Evolutionary conservation across 2,329 filamentous ascomycete species (phyloP).

Genomic region (Lasiodiplodia sp.): DNA sequence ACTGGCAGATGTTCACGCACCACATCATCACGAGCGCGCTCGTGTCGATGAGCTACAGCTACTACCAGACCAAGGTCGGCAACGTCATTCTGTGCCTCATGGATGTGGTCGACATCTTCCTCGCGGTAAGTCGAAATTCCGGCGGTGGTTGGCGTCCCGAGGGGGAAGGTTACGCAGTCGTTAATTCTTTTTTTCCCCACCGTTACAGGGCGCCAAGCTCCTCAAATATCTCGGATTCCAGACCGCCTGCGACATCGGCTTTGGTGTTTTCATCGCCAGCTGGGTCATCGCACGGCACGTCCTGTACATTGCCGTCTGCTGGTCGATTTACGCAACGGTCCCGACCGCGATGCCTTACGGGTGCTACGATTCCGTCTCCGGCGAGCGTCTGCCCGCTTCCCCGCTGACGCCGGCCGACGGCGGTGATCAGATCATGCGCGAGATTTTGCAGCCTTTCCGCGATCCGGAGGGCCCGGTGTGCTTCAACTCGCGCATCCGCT

Average conservation of each 20-base stretch:
- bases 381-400: slow-evolving; percentile 10
- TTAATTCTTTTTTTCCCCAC: slow-evolving; percentile 7
- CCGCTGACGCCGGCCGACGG: slow-evolving; percentile 37
- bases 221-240: slow-evolving; percentile 87
- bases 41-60: slow-evolving; percentile 82
- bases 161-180: neutral
- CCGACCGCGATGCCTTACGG: slow-evolving; percentile 68
- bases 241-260: slow-evolving; percentile 79
- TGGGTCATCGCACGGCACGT: slow-evolving; percentile 88
- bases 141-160: slow-evolving; percentile 3
- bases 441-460: slow-evolving; percentile 77
- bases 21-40: slow-evolving; percentile 88
- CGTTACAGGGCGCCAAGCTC: slow-evolving; percentile 73
- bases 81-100: slow-evolving; percentile 90
- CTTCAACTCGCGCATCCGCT: slow-evolving; percentile 77
- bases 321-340: slow-evolving; percentile 77
- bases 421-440: slow-evolving; percentile 54
- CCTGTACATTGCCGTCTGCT: slow-evolving; percentile 79
- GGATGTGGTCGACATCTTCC: slow-evolving; percentile 89
- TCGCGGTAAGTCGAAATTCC: slow-evolving; percentile 70
- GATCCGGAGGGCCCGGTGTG: slow-evolving; percentile 78
- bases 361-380: slow-evolving; percentile 68
- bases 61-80: slow-evolving; percentile 85
- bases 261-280: slow-evolving; percentile 82
- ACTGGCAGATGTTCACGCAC: slow-evolving; percentile 94